Base-by-base conservation (phyloP, 805 yeast genomes). In the Candida pini region DNA sequence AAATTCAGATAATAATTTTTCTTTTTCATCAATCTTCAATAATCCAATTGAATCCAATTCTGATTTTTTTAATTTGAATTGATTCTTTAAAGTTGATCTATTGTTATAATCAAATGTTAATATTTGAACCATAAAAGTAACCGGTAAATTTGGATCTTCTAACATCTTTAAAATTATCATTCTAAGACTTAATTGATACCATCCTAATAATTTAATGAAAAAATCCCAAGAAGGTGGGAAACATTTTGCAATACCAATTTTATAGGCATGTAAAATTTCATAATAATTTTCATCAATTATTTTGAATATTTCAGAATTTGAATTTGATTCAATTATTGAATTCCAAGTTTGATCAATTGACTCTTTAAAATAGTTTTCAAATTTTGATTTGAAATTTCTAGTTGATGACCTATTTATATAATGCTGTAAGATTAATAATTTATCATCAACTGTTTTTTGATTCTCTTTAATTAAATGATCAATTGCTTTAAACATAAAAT, bases 221-320 rank as follows among this genome's bases (percentile, higher is more conserved):
- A 90, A 66, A 30, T 77, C 67, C 97, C 97, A 92, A 36, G 71
- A 66, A 14, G 53, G 50, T 0, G 97, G 96, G 40, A 85, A 78
- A 33, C 79, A 68, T 10, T 64, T 64, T 2, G 66, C 57, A 17
- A 86, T 61, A 20, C 77, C 77, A 16, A 71, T 71, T 37, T 75
- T 71, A 4, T 83, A 86, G 37, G 81, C 71, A 20, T 70, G 59
- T 36, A 92, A 61, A 49, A 90, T 97, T 45, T 81, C 80, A 55
- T 81, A 86, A 14, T 88, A 71, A 89, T 96, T 90, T 13, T 53
- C 51, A 38, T 78, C 80, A 36, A 89, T 60, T 45, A 83, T 77
- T 26, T 81, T 80, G 38, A 84, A 66, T 1, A 87, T 76, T 4
- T 42, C 38, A 6, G 35, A 41, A 33, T 69, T 73, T 18, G 59